These are phyloP conservation scores for Rubus parviflorus DNA, from an alignment of 306 rosid species.

Conservation along the genomic window DNA sequence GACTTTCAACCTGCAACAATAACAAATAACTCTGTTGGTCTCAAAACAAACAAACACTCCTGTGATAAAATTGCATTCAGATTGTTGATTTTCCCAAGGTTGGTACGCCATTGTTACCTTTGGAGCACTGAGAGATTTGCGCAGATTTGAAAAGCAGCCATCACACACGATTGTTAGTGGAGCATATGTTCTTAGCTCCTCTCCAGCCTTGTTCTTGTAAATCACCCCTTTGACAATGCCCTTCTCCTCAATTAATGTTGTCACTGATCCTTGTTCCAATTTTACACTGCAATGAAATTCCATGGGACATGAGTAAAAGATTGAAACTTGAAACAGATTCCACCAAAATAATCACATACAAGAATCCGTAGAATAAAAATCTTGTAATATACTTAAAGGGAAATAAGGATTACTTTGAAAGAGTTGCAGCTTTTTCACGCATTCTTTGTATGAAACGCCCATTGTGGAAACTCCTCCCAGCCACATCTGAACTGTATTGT, in stretches of 20 bases:
- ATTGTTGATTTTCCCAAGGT: too few relatives aligned
- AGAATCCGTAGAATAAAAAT: not conserved
- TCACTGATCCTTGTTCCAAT: slow-evolving; percentile 28
- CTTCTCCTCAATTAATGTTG: slow-evolving; percentile 11
- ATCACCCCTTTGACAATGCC: slow-evolving; percentile 19
- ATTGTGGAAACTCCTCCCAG: slow-evolving; percentile 60
- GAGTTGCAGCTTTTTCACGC: slow-evolving; percentile 50
- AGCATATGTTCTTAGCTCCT: slow-evolving; percentile 26
- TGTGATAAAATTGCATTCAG: not conserved
- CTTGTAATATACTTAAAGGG: not conserved
- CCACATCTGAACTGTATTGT: slow-evolving; percentile 37
- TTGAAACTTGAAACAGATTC: not conserved
- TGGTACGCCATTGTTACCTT: slow-evolving; percentile 37
- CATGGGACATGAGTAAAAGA: not conserved
- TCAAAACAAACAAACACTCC: not conserved
- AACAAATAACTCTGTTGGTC: not conserved
- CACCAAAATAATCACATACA: not conserved
- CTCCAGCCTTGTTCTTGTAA: slow-evolving; percentile 18
- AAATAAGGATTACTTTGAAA: slow-evolving; percentile 35
- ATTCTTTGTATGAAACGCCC: slow-evolving; percentile 58
- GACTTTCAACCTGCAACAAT: slow-evolving; percentile 29
- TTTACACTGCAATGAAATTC: slow-evolving; percentile 7
- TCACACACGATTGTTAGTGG: slow-evolving; percentile 58
- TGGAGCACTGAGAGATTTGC: slow-evolving; percentile 49
- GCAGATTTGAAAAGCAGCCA: slow-evolving; percentile 59